Conservation (phyloP, 2,329 filamentous ascomycete genomes). For the Aureobasidium sp. region DNA sequence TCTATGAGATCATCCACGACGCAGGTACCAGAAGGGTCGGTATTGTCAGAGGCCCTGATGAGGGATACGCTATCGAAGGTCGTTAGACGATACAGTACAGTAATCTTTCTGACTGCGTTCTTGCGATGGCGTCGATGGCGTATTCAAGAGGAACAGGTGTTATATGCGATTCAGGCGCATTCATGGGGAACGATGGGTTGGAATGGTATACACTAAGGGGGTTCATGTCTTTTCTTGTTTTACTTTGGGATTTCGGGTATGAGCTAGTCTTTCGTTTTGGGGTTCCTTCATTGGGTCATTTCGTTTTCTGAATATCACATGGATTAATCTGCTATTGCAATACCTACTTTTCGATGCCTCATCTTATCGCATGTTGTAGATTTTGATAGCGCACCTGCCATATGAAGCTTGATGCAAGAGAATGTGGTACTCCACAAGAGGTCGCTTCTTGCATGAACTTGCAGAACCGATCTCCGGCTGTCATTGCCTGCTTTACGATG, state of each 20-base stretch:
- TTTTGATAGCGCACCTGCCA: not conserved
- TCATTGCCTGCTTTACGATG: not conserved
- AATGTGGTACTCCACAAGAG: not conserved
- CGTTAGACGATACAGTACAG: conserved; percentile 12
- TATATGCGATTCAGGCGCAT: not conserved
- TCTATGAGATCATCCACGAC: conserved; percentile 74
- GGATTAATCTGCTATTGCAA: not conserved
- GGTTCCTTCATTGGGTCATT: not conserved
- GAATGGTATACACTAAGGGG: not conserved
- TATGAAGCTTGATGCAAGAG: not conserved
- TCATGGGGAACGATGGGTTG: not conserved
- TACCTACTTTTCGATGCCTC: not conserved
- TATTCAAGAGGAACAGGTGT: not conserved
- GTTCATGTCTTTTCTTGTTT: not conserved
- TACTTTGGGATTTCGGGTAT: not conserved
- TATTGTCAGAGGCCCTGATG: conserved; percentile 10
- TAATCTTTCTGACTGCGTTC: conserved; percentile 8
- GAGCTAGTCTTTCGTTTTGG: not conserved
- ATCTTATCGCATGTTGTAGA: not conserved
- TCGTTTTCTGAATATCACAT: not conserved
- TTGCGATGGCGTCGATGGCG: conserved; percentile 12
- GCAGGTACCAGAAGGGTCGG: conserved; percentile 25
- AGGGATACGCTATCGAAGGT: conserved; percentile 19
- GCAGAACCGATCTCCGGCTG: not conserved
- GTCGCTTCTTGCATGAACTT: not conserved